Base-by-base conservation (phyloP, 805 yeast genomes). In the Wickerhamomyces hampshirensis region DNA sequence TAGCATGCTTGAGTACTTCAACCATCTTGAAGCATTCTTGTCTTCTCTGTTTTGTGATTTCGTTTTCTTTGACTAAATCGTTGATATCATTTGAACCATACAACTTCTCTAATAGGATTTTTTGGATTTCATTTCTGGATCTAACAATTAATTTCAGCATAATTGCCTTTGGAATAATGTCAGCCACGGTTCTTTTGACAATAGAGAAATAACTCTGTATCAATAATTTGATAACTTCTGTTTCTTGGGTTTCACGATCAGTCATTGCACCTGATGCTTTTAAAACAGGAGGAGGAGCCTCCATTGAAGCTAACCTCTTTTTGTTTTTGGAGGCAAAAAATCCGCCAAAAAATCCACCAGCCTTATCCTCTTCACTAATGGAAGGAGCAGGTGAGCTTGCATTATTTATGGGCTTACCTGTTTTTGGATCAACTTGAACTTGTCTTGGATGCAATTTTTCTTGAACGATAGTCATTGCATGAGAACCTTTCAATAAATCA, bases 11-110 rank as follows among this genome's bases (percentile, higher is more conserved):
- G 62, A 93, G 73, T 34, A 91, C 91, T 50, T 84, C 93, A 39
- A 93, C 95, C 98, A 93, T 93, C 71, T 84, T 85, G 59, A 80
- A 67, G 62, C 97, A 89, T 63, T 93, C 98, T 56, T 81, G 83
- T 65, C 98, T 82, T 71, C 96, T 82, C 62, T 88, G 95, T 42
- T 87, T 88, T 0, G 97, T 93, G 36, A 76, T 60, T 37, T 91
- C 98, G 55, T 89, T 88, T 63, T 93, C 98, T 63, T 83, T 85
- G 27, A 91, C 87, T 57, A 93, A 69, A 31, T 78, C 84, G 34
- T 71, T 82, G 55, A 87, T 69, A 49, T 84, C 86, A 30, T 75
- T 76, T 38, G 80, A 73, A 44, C 82, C 80, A 63, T 91, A 93
- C 43, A 93, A 69, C 62, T 85, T 85, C 63, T 85, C 95, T 47